phyloP scores from a whole-genome alignment of 2,329 filamentous ascomycete species.

The Hypoxylon sp. region DNA sequence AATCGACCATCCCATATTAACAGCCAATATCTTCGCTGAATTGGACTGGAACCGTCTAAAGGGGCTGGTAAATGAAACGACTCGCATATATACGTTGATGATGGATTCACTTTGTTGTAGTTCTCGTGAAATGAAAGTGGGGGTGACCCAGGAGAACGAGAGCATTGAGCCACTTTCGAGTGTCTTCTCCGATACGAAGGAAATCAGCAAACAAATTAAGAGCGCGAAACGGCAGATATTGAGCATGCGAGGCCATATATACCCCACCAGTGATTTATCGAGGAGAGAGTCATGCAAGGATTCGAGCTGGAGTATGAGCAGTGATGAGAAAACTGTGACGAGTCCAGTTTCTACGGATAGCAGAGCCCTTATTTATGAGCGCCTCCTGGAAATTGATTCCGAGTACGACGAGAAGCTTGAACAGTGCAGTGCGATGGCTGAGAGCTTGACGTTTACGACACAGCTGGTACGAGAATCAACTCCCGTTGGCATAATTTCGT shows the following conservation, averaged over 20 bases:
- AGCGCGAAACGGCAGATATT: slow-evolving; percentile 16
- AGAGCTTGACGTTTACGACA: slow-evolving; percentile 6
- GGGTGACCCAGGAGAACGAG: slow-evolving; percentile 2
- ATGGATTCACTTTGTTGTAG: slow-evolving; percentile 4
- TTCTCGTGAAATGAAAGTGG: not conserved
- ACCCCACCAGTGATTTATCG: no score
- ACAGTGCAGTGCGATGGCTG: slow-evolving; percentile 12
- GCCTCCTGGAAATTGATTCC: slow-evolving; percentile 10
- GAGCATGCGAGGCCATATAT: no score
- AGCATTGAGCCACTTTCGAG: not conserved
- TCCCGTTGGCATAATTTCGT: no score
- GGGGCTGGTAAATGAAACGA: not conserved
- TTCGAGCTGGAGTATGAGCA: no score
- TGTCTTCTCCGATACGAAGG: slow-evolving; percentile 3
- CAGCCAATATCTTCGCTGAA: slow-evolving; percentile 17
- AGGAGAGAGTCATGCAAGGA: no score
- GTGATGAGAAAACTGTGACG: no score
- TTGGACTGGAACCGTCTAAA: slow-evolving; percentile 16
- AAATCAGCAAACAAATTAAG: slow-evolving; percentile 12
- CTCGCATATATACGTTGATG: not conserved
- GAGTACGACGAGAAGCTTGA: slow-evolving; percentile 26
- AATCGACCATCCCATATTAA: slow-evolving; percentile 17
- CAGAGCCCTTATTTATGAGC: slow-evolving; percentile 17
- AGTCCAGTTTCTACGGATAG: no score
- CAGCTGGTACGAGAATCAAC: slow-evolving; percentile 7